These are phyloP conservation scores for Ogataea angusta DNA, from an alignment of 805 yeast species.

Conservation along the genomic window DNA sequence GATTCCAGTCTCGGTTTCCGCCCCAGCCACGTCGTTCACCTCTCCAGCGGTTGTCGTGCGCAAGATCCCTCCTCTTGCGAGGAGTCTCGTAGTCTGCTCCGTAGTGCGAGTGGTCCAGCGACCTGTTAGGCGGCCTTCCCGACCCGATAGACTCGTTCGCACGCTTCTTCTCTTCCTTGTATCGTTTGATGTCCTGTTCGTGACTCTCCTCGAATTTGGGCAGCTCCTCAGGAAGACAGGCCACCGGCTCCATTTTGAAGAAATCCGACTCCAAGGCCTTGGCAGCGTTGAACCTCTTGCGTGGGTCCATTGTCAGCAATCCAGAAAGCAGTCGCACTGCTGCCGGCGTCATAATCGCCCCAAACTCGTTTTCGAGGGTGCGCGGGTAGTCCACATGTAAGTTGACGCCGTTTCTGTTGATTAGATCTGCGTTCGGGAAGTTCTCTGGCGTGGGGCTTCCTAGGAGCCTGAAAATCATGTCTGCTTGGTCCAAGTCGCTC, in stretches of 20 bases:
- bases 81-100: conserved; percentile 13
- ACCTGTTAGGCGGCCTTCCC: conserved; percentile 13
- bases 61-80: conserved; percentile 6
- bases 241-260: conserved; percentile 65
- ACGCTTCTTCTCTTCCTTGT: conserved; percentile 38
- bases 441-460: conserved; percentile 69
- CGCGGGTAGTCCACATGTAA: conserved; percentile 32
- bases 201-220: conserved; percentile 83
- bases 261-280: conserved; percentile 72
- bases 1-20: conserved; percentile 1
- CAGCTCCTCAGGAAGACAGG: conserved; percentile 50
- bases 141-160: conserved; percentile 1
- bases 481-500: conserved; percentile 85
- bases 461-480: conserved; percentile 69
- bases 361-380: conserved; percentile 49
- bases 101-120: conserved; percentile 20
- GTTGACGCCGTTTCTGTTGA: conserved; percentile 53
- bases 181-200: conserved; percentile 72
- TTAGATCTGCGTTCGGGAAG: conserved; percentile 58
- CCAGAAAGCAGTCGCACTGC: conserved; percentile 59
- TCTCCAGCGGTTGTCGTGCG: conserved; percentile 7
- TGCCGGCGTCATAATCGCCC: conserved; percentile 28
- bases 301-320: conserved; percentile 68
- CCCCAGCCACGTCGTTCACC: conserved; percentile 6
- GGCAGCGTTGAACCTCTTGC: conserved; percentile 68